Conservation (phyloP, 805 yeast species). For the Saccharomycopsis amapae region DNA sequence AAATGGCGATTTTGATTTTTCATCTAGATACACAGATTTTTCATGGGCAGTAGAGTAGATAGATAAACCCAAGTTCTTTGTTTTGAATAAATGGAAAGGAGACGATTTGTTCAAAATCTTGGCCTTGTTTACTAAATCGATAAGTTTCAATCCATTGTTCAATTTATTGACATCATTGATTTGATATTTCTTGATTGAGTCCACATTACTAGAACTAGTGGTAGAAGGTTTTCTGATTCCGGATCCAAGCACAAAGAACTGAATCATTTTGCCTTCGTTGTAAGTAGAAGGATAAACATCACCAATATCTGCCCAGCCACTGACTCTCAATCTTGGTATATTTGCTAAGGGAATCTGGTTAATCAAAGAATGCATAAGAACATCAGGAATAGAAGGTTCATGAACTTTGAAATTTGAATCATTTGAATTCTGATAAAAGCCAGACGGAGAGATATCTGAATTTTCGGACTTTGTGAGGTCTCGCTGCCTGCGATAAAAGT, state of each 20-base stretch:
- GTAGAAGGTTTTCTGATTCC: constrained; percentile 24
- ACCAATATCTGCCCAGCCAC: constrained; percentile 57
- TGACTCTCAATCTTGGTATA: constrained; percentile 64
- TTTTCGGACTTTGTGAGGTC: constrained; percentile 17
- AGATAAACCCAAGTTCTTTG: constrained; percentile 32
- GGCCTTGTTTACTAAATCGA: constrained; percentile 59
- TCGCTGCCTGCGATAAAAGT: constrained; percentile 27
- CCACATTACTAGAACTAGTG: constrained; percentile 1
- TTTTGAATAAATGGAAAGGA: constrained; percentile 78
- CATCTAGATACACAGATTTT: constrained; percentile 40
- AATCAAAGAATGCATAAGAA: constrained; percentile 82
- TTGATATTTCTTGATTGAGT: constrained; percentile 24
- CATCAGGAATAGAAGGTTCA: constrained; percentile 62
- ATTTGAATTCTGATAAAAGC: constrained; percentile 3
- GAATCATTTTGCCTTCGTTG: constrained; percentile 25
- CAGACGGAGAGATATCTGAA: constrained; percentile 13
- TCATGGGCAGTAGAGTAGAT: constrained; percentile 71
- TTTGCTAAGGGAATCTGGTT: constrained; percentile 72
- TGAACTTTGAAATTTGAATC: constrained; percentile 27
- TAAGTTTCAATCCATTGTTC: constrained; percentile 36
- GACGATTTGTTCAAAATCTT: constrained; percentile 68
- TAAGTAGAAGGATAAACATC: constrained; percentile 44
- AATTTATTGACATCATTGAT: constrained; percentile 25
- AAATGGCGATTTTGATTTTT: constrained; percentile 53
- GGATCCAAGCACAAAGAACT: constrained; percentile 20